Base-by-base conservation (phyloP, 306 rosid genomes). In the Abrus precatorius region DNA sequence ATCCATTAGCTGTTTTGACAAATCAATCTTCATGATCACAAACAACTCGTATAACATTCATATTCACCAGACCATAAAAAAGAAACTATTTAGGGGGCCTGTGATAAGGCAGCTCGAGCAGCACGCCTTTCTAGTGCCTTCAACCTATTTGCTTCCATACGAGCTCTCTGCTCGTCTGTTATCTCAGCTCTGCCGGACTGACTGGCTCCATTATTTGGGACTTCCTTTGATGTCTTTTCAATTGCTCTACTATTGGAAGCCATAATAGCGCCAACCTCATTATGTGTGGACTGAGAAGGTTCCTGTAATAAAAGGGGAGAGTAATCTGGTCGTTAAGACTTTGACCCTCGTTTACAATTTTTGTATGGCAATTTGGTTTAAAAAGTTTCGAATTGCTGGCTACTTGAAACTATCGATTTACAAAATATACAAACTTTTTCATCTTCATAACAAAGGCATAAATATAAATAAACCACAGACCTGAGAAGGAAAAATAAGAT, bases 101-200 rank as follows among this genome's bases (percentile, higher is more conserved):
- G 84, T 67, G 79, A 76, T 41, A 82, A 49, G 75, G 40, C 57
- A 40, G 86, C 87, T 77, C 88, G 82, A 47, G 95, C 93, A 30
- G 93, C 89, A 34, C 96, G 96, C 85, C 87, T 91, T 85, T 95
- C 91, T 8, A 90, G 75, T 48, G 99, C 99, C 92, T 90, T 93
- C 81, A 95, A 86, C 88, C 94, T 90, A 86, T 83, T 95, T 41
- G 95, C 95, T 83, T 95, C 97, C 89, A 93, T 90, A 8, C 98
- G 90, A 55, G 81, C 89, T 87, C 78, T 91, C 83, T 95, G 98
- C 76, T 91, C 94, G 69, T 89, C 92, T 72, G 96, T 89, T 77
- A 93, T 66, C 72, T 83, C 87, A 61, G 66, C 78, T 66, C 78
- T 85, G 49, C 80, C 78, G 13, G 88, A 55, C 13, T 45, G 10